Conservation (phyloP, 768 basidiomycete species). For the Auricularia heimuer region DNA sequence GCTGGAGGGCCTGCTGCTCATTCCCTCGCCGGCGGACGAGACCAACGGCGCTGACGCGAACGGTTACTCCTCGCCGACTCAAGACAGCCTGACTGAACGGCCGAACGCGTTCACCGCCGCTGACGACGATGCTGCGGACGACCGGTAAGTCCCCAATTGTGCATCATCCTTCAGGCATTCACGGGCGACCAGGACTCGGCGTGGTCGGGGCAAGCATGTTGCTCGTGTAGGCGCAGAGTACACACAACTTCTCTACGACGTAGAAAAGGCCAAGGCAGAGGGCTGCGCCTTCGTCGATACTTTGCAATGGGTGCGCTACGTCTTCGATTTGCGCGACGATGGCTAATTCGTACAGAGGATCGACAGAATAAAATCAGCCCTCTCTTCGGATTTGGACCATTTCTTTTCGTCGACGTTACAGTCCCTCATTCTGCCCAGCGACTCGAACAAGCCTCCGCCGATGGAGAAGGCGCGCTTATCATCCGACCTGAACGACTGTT, state of each 20-base stretch:
- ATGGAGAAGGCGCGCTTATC: slow-evolving; percentile 53
- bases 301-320: slow-evolving; percentile 67
- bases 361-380: slow-evolving; percentile 69
- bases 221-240: slow-evolving; percentile 84
- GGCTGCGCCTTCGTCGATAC: slow-evolving; percentile 73
- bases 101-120: slow-evolving; percentile 4
- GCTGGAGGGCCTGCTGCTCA: slow-evolving; percentile 76
- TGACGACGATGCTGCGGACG: slow-evolving; percentile 31
- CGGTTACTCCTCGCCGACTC: slow-evolving; percentile 25
- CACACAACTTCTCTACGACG: slow-evolving; percentile 84
- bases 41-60: slow-evolving; percentile 19
- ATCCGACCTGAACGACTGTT: slow-evolving; percentile 65
- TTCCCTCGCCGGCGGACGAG: slow-evolving; percentile 43
- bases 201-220: slow-evolving; percentile 60
- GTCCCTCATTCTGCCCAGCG: slow-evolving; percentile 24
- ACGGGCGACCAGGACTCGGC: neutral
- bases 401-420: slow-evolving; percentile 58
- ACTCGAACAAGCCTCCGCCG: slow-evolving; percentile 30
- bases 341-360: slow-evolving; percentile 48
- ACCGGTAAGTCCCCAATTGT: slow-evolving; percentile 29
- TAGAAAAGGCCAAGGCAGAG: slow-evolving; percentile 68
- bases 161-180: neutral
- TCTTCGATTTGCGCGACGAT: slow-evolving; percentile 12
- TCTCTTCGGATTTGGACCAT: slow-evolving; percentile 80
- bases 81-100: slow-evolving; percentile 17